Evolutionary conservation across 2,329 filamentous ascomycete genomes (phyloP).

Genomic region (Hypoxylon sp.): DNA sequence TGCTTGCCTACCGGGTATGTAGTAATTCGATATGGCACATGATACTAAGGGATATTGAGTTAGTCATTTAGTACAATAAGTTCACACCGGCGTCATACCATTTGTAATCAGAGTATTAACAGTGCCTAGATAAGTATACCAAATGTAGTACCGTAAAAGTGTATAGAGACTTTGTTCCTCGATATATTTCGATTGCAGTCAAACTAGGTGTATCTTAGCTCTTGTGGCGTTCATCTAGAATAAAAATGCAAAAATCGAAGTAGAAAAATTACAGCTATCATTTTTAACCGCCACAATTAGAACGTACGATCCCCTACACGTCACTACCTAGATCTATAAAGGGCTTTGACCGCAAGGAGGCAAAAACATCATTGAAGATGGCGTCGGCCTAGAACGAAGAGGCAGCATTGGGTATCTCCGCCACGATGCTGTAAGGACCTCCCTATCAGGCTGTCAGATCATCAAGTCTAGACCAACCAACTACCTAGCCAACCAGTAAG

Average conservation of each 20-base stretch:
- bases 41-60: not conserved
- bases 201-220: not conserved
- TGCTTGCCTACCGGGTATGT: too few species aligned
- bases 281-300: not conserved
- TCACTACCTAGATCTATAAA: not conserved
- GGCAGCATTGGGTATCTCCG: not conserved
- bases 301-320: not conserved
- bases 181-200: not conserved
- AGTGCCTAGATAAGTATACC: not conserved
- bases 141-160: not conserved
- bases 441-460: not conserved
- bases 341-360: not conserved
- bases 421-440: not conserved
- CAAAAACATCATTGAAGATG: not conserved
- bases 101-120: not conserved
- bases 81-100: not conserved
- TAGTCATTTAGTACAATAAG: not conserved
- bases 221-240: not conserved
- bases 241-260: not conserved
- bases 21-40: not conserved
- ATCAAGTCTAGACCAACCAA: not conserved
- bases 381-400: slow-evolving; percentile 1
- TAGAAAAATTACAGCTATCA: not conserved
- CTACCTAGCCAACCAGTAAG: not conserved
- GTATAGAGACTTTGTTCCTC: not conserved